A percentile compares a stretch with the other conserved stretches of the same genome.
Evolutionary conservation across 2,329 filamentous ascomycete genomes (phyloP).

Genomic region (Fusarium sp.): DNA sequence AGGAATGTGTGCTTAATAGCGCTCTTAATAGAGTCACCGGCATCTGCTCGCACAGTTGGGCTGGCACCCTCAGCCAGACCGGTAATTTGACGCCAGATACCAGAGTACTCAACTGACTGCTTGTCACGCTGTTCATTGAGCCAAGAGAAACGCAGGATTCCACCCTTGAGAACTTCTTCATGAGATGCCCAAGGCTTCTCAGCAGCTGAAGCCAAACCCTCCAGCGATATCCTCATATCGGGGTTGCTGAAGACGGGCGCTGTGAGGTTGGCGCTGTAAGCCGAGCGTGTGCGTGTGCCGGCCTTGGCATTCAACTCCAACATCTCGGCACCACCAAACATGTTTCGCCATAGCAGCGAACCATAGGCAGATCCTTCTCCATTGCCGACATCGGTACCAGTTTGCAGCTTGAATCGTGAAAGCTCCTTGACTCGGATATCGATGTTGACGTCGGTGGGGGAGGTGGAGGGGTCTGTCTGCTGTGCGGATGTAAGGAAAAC

Average conservation of each 20-base stretch:
- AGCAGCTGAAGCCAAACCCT: constrained; percentile 84
- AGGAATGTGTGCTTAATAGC: constrained; percentile 84
- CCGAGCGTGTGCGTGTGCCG: constrained; percentile 89
- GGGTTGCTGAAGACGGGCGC: constrained; percentile 87
- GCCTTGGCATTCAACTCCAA: constrained; percentile 87
- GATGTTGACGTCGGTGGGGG: constrained; percentile 82
- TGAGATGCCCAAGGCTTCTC: constrained; percentile 94
- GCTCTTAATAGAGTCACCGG: constrained; percentile 91
- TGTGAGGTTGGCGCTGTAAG: constrained; percentile 88
- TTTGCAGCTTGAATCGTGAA: constrained; percentile 87
- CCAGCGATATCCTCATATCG: constrained; percentile 80
- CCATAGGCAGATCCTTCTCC: constrained; percentile 94
- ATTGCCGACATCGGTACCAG: constrained; percentile 93
- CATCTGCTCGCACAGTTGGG: constrained; percentile 82
- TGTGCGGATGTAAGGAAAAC: constrained; percentile 84
- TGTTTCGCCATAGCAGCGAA: constrained; percentile 86
- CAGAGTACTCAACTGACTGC: constrained; percentile 84
- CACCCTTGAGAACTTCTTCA: constrained; percentile 87
- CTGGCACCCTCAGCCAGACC: constrained; percentile 80
- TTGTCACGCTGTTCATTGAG: constrained; percentile 70
- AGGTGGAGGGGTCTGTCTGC: constrained; percentile 73
- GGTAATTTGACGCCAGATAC: constrained; percentile 89
- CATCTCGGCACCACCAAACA: constrained; percentile 93
- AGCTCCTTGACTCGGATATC: constrained; percentile 86
- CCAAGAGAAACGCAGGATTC: constrained; percentile 81